Percentiles rank a stretch among this genome's conserved stretches.
Conservation (phyloP, 2,329 filamentous ascomycete species). For the Pseudogymnoascus sp. region DNA sequence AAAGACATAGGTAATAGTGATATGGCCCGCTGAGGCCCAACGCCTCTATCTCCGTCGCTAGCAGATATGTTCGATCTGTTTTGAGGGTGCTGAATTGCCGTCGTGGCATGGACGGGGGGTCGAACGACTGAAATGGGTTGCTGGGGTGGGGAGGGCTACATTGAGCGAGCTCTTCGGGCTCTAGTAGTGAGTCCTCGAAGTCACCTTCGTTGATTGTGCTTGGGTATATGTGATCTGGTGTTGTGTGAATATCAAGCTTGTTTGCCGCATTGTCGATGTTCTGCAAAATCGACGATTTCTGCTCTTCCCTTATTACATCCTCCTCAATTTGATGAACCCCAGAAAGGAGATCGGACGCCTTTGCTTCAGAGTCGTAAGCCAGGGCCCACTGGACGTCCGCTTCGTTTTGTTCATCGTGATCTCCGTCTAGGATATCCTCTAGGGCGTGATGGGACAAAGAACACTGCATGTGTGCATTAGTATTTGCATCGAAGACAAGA, state of each 20-base stretch:
- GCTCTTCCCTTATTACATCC: neutral
- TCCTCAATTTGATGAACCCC: neutral
- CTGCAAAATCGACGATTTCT: neutral
- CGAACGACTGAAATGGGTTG: neutral
- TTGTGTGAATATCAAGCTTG: neutral
- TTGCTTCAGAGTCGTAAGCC: neutral
- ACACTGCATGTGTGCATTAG: constrained; percentile 4
- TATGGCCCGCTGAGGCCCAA: neutral
- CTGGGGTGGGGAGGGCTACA: neutral
- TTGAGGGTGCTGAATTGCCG: neutral
- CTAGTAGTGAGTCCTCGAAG: neutral
- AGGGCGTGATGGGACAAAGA: constrained; percentile 8
- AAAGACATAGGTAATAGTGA: neutral
- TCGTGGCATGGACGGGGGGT: neutral
- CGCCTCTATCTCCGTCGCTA: neutral
- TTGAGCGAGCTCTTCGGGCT: neutral
- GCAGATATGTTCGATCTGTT: neutral
- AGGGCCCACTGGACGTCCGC: constrained; percentile 9
- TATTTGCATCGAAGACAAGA: neutral
- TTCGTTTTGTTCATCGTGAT: neutral
- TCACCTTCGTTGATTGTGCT: neutral
- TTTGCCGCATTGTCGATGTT: constrained; percentile 4
- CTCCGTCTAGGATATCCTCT: constrained; percentile 5
- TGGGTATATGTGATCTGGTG: neutral
- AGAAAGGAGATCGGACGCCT: neutral